Base-by-base conservation (phyloP, 2,329 filamentous ascomycete genomes). In the Fusarium sp. region DNA sequence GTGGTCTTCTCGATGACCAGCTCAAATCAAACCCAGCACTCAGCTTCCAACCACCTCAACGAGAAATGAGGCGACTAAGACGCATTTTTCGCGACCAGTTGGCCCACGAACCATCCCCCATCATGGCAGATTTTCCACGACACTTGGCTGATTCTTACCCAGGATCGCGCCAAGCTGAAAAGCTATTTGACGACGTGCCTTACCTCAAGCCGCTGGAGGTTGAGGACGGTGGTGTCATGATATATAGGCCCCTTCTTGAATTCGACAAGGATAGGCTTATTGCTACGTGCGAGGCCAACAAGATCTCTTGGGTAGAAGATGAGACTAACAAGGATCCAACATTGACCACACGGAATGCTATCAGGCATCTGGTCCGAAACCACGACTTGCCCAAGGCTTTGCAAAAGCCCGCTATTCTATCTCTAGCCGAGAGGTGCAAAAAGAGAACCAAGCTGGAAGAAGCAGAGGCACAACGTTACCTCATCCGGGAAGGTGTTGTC, bases 281-380 rank as follows among this genome's bases (percentile, higher is more conserved):
- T 42, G 87, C 88, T 3, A 94, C 92, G 1, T 97, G 95, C 74
- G 78, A 89, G 64, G 82, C 85, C n/a, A 85, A 89, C 68, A 79
- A 83, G 0, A 80, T 97, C 11, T 80, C 82, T 1, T 98, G 93
- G 91, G 92, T 93, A 67, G 92, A 96, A 76, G 96, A 99, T 76
- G 81, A 83, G 41, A 97, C 94, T 3, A 99, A 99, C 75, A 78
- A 83, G 16, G 91, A 97, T 73, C 85, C 83, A 10, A 93, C 90
- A 0, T 80, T 97, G 61, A 97, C 96, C 0, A 80, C 85, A 44
- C 88, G 96, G 37, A 99, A 99, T 74, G 89, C 95, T 0, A 83
- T 97, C 37, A 88, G 95, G 33, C 82, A 91, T 76, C 77, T 97
- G 42, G 83, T 87, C 20, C 80, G 83, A 28, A 79, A 85, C 6